phyloP scores from a whole-genome alignment of 768 basidiomycete species.

The Mycena capillaripes region DNA sequence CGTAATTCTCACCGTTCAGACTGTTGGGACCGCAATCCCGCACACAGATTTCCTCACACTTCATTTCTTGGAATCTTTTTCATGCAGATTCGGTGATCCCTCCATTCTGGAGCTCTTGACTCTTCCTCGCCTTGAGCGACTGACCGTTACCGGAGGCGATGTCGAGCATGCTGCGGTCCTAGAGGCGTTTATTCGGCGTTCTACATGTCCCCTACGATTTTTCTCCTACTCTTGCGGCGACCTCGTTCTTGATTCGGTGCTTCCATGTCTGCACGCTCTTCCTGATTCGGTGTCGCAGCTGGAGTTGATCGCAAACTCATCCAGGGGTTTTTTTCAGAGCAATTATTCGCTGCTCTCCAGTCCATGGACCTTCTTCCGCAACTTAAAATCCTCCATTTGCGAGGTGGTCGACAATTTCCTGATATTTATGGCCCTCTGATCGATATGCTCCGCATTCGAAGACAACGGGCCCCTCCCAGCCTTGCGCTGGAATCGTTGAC shows the following conservation, averaged over 20 bases:
- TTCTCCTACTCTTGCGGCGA: background rate
- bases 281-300: background rate
- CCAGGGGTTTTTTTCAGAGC: background rate
- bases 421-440: background rate
- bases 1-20: background rate
- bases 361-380: background rate
- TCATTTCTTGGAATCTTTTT: background rate
- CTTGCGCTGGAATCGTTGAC: background rate
- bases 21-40: background rate
- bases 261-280: background rate
- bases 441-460: background rate
- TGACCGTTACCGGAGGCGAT: background rate
- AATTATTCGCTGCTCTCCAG: background rate
- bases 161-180: background rate
- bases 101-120: constrained; percentile 1
- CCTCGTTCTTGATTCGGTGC: background rate
- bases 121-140: constrained; percentile 11
- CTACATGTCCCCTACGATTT: background rate
- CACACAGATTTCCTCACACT: background rate
- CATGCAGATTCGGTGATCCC: background rate
- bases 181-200: background rate
- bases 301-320: background rate
- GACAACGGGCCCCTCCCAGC: background rate
- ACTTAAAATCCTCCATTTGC: background rate
- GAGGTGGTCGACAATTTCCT: background rate